A percentile compares a stretch with the other conserved stretches of the same genome.
Evolutionary conservation across 345 rosid genomes (phyloP).

Genomic region (Ceriops tagal): DNA sequence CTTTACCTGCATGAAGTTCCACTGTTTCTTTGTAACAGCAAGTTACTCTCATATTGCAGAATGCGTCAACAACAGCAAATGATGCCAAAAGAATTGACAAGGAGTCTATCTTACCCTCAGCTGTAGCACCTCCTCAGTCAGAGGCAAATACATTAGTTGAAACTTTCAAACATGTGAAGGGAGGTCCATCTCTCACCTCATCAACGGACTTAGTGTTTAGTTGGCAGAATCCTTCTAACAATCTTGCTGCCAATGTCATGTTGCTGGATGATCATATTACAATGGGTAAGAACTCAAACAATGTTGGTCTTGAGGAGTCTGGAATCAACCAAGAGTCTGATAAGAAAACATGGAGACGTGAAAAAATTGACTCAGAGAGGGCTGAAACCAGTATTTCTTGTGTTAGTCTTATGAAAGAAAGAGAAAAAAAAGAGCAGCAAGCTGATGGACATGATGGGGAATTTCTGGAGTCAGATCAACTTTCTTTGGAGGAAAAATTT

Average conservation of each 20-base stretch:
- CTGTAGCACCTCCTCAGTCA: conserved; percentile 15
- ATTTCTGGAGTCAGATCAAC: conserved; percentile 27
- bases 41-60: conserved; percentile 31
- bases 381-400: conserved; percentile 21
- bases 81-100: conserved; percentile 17
- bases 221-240: conserved; percentile 12
- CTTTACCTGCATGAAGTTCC: not conserved
- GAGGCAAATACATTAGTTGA: conserved; percentile 18
- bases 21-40: not conserved
- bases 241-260: conserved; percentile 16
- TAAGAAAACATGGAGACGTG: conserved; percentile 26
- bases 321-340: conserved; percentile 16
- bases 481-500: conserved; percentile 35
- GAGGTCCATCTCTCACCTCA: conserved; percentile 17
- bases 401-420: conserved; percentile 24
- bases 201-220: conserved; percentile 21
- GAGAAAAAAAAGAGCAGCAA: conserved; percentile 36
- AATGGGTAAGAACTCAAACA: conserved; percentile 19
- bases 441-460: conserved; percentile 30
- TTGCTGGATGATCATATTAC: conserved; percentile 17
- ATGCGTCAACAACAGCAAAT: conserved; percentile 26
- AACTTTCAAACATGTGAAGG: conserved; percentile 23
- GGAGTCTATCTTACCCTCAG: conserved; percentile 25
- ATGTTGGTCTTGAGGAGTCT: conserved; percentile 17
- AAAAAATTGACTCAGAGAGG: conserved; percentile 21